Evolutionary conservation across 176 grass and related monocot species (phyloP).

Genomic region (Alloteropsis semialata): DNA sequence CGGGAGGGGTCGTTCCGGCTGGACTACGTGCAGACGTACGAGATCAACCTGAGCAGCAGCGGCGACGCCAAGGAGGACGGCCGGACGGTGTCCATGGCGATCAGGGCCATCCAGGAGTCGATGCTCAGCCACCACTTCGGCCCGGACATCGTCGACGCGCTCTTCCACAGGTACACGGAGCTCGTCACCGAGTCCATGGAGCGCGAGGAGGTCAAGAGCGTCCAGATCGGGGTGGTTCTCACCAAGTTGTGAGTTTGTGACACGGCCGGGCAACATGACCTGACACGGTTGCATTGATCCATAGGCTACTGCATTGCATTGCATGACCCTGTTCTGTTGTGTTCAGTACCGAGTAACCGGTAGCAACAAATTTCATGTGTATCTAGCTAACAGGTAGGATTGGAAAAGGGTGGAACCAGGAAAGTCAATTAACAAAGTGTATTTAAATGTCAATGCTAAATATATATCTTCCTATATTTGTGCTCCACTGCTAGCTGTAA

Average conservation of each 20-base stretch:
- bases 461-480: neutral
- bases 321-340: neutral
- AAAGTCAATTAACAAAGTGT: conserved; percentile 15
- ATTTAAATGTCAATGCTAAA: neutral
- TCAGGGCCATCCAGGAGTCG: conserved; percentile 89
- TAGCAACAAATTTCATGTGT: neutral
- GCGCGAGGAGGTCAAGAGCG: conserved; percentile 70
- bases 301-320: neutral
- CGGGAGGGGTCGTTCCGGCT: conserved; percentile 79
- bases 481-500: neutral
- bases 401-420: neutral
- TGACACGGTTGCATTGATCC: neutral
- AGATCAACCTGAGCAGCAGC: conserved; percentile 74
- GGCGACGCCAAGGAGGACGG: conserved; percentile 83
- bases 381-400: conserved; percentile 32
- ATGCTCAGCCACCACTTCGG: conserved; percentile 97
- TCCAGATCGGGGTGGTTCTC: conserved; percentile 75
- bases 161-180: conserved; percentile 65
- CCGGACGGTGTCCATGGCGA: conserved; percentile 66
- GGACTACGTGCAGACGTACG: conserved; percentile 69
- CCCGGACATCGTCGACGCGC: conserved; percentile 53
- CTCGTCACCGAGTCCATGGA: conserved; percentile 75
- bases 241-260: conserved; percentile 62
- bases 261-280: too few species aligned
- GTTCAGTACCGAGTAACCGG: neutral